Evolutionary conservation across 768 basidiomycete genomes (phyloP).

Genomic region (Lentinula detonsa): DNA sequence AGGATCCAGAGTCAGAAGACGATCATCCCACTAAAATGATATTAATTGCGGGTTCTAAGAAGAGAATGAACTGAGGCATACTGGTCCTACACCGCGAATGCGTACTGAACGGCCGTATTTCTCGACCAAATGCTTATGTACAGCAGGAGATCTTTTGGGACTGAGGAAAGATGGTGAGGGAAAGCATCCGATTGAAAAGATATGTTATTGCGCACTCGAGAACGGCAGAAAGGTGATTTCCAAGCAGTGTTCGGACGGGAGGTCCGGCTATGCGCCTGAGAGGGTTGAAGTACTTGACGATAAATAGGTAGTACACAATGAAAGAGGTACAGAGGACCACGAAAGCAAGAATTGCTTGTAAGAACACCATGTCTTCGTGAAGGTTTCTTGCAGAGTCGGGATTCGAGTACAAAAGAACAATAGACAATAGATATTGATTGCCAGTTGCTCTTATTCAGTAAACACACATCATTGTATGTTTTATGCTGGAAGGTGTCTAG

Average conservation of each 20-base stretch:
- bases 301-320: slow-evolving; percentile 22
- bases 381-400: not conserved
- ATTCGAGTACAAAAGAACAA: not conserved
- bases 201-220: slow-evolving; percentile 43
- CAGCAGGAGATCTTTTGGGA: slow-evolving; percentile 44
- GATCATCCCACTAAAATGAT: slow-evolving; percentile 59
- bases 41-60: not conserved
- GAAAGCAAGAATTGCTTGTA: slow-evolving; percentile 2
- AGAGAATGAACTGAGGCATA: slow-evolving; percentile 29
- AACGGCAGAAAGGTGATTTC: slow-evolving; percentile 46
- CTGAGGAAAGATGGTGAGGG: slow-evolving; percentile 23
- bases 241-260: slow-evolving; percentile 40
- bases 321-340: slow-evolving; percentile 14
- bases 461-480: not conserved
- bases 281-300: slow-evolving; percentile 34
- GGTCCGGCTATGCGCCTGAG: slow-evolving; percentile 59
- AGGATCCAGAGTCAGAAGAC: slow-evolving; percentile 80
- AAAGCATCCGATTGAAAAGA: not conserved
- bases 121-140: slow-evolving; percentile 46
- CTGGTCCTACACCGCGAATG: slow-evolving; percentile 62
- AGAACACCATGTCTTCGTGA: not conserved
- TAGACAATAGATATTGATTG: not conserved
- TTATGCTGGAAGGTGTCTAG: not conserved
- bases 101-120: slow-evolving; percentile 67
- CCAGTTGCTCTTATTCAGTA: not conserved